phyloP scores from a whole-genome alignment of 176 grass and related monocot genomes.

The Hsuehochloa calcarea region DNA sequence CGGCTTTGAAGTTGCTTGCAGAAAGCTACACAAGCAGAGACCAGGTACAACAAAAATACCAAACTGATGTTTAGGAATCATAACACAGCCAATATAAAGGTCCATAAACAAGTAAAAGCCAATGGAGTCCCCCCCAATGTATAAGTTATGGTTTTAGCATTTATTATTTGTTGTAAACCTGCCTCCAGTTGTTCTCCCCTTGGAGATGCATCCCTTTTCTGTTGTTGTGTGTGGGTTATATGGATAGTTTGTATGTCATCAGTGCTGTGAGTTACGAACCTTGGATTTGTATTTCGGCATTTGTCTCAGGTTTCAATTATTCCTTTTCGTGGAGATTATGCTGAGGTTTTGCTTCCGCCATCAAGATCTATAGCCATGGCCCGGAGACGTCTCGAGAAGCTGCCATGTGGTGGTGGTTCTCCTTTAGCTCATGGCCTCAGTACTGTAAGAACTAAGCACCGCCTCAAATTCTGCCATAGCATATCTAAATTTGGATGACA shows the following conservation, averaged over 20 bases:
- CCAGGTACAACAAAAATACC: slow-evolving; percentile 49
- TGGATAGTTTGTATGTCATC: too few species aligned
- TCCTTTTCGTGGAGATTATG: slow-evolving; percentile 97
- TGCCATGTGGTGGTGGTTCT: slow-evolving; percentile 96
- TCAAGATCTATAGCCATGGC: slow-evolving; percentile 99
- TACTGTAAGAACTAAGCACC: slow-evolving; percentile 57
- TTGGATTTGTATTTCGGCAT: slow-evolving; percentile 3
- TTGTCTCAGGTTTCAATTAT: slow-evolving; percentile 85
- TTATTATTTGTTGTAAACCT: slow-evolving; percentile 3
- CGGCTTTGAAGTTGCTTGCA: slow-evolving; percentile 85
- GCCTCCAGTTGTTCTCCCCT: too few species aligned
- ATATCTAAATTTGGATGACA: slow-evolving; percentile 23
- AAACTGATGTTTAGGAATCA: neutral
- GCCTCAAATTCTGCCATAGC: neutral
- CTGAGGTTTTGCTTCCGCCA: slow-evolving; percentile 91
- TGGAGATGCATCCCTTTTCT: too few species aligned
- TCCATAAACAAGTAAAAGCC: neutral
- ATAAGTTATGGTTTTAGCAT: neutral
- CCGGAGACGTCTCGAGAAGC: slow-evolving; percentile 89
- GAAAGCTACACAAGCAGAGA: slow-evolving; percentile 99
- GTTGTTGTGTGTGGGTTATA: too few species aligned
- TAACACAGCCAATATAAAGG: neutral
- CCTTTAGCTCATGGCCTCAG: slow-evolving; percentile 96
- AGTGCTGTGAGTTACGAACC: neutral
- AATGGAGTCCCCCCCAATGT: neutral